A percentile compares a stretch with the other conserved stretches of the same genome.
Evolutionary conservation across 257 asterid genomes (phyloP).

Genomic region (Solanum chiquidenum): DNA sequence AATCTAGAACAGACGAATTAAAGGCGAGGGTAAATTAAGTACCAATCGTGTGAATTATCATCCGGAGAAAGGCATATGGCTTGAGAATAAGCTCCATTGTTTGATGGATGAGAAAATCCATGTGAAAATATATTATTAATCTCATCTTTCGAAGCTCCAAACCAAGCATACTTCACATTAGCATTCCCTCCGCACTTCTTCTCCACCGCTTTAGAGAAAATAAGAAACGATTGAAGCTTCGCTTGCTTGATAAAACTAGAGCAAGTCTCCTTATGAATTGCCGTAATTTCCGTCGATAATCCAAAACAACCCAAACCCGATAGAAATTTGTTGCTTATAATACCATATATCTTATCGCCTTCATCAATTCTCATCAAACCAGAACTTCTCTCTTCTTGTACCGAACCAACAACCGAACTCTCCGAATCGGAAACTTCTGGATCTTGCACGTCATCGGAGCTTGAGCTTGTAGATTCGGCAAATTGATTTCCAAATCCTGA

Average conservation of each 20-base stretch:
- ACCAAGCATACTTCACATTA: constrained; percentile 10
- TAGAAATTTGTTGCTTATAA: not conserved
- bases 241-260: not conserved
- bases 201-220: constrained; percentile 6
- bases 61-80: constrained; percentile 4
- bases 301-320: not conserved
- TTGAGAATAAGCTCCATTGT: not conserved
- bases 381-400: not conserved
- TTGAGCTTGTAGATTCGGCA: not conserved
- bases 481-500: not conserved
- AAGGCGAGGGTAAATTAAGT: not conserved
- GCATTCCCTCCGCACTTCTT: not conserved
- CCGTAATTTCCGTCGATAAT: not conserved
- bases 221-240: constrained; percentile 1
- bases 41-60: not conserved
- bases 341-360: not conserved
- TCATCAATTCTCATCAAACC: not conserved
- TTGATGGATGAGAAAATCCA: not conserved
- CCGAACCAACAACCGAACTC: not conserved
- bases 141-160: constrained; percentile 1
- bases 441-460: not conserved
- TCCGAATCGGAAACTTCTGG: not conserved
- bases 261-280: not conserved
- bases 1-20: not conserved
- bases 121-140: not conserved